Percentiles rank a stretch among this genome's conserved stretches.
Conservation (phyloP, 139 green algal genomes). For the Eudorina sp. region DNA sequence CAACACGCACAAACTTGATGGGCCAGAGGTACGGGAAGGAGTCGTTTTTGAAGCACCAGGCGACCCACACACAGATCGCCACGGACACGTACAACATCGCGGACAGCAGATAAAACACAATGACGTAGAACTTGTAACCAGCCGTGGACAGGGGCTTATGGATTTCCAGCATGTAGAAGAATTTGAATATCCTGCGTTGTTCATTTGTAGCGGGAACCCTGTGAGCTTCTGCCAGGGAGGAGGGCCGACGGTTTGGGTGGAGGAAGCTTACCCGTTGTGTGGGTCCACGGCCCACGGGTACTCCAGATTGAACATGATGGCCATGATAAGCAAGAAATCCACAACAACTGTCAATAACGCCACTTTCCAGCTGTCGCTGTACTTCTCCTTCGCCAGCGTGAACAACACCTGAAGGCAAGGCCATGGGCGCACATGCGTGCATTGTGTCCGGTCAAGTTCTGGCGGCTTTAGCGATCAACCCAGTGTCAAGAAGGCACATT, state of each 20-base stretch:
- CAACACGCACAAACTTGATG: constrained; percentile 70
- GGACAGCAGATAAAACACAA: constrained; percentile 65
- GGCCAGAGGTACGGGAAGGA: constrained; percentile 69
- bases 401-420: constrained; percentile 43
- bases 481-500: background rate
- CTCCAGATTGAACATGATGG: constrained; percentile 62
- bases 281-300: constrained; percentile 61
- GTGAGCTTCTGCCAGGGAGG: no score
- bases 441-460: background rate
- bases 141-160: constrained; percentile 50
- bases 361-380: constrained; percentile 57
- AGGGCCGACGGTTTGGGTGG: no score
- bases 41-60: constrained; percentile 69
- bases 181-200: constrained; percentile 59
- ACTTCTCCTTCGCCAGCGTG: constrained; percentile 70
- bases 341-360: constrained; percentile 59
- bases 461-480: background rate
- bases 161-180: constrained; percentile 63
- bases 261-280: constrained; percentile 36
- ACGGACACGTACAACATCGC: constrained; percentile 56
- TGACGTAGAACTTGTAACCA: constrained; percentile 62
- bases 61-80: constrained; percentile 68
- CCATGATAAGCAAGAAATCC: constrained; percentile 64
- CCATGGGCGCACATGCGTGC: background rate
- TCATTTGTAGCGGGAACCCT: no score